phyloP scores from a whole-genome alignment of 768 basidiomycete genomes.

The Hericium rajendrae region DNA sequence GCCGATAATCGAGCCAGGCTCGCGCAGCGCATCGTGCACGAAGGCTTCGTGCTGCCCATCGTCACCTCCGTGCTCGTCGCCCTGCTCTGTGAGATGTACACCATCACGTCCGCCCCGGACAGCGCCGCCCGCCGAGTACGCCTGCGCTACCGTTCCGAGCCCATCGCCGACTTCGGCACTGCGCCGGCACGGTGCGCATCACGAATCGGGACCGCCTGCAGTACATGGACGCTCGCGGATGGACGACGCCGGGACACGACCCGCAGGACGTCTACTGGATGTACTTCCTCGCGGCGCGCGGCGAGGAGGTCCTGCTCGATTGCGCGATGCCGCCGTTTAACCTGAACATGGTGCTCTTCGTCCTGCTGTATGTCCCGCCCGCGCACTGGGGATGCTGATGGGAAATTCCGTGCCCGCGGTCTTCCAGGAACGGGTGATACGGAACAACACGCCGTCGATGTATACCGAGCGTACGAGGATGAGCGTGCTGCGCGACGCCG shows the following conservation, averaged over 20 bases:
- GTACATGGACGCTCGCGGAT: conserved; percentile 19
- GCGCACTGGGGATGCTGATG: no score
- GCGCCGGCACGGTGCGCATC: conserved; percentile 23
- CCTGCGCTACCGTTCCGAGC: conserved; percentile 28
- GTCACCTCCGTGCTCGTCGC: conserved; percentile 25
- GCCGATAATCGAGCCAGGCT: conserved; percentile 16
- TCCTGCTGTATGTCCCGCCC: neutral
- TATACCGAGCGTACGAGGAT: neutral
- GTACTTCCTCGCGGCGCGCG: conserved; percentile 35
- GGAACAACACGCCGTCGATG: neutral
- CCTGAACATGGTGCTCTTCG: conserved; percentile 20
- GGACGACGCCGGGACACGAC: conserved; percentile 28
- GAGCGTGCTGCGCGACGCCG: neutral
- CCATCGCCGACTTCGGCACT: conserved; percentile 37
- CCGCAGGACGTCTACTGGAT: conserved; percentile 42
- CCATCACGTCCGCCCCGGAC: conserved; percentile 21
- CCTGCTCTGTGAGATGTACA: conserved; percentile 31
- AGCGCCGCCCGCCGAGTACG: conserved; percentile 21
- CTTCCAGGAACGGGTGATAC: neutral
- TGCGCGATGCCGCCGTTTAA: conserved; percentile 35
- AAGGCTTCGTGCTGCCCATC: conserved; percentile 26
- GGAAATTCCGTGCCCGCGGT: neutral
- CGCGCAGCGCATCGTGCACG: conserved; percentile 16
- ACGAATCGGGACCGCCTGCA: conserved; percentile 27
- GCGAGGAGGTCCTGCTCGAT: conserved; percentile 33